Evolutionary conservation across 257 asterid species (phyloP).

Genomic region (Eucommia ulmoides): DNA sequence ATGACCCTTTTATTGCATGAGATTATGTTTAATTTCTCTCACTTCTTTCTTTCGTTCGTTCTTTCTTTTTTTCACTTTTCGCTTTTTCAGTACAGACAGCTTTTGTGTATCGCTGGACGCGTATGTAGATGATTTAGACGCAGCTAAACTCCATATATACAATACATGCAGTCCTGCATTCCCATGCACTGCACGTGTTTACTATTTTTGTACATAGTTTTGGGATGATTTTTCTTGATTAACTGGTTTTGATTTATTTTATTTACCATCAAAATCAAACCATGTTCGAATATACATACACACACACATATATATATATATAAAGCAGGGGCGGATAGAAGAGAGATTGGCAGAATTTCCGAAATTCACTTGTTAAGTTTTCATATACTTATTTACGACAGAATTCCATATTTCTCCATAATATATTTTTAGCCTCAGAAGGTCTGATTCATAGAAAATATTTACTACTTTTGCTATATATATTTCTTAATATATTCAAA

Average conservation of each 20-base stretch:
- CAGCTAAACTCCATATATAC: neutral
- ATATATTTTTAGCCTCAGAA: too few relatives aligned
- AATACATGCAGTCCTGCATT: neutral
- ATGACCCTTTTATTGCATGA: neutral
- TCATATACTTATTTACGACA: neutral
- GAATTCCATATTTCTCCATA: too few relatives aligned
- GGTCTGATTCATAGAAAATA: neutral
- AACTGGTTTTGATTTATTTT: too few relatives aligned
- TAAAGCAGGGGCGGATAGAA: neutral
- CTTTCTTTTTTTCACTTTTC: neutral
- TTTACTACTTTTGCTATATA: too few relatives aligned
- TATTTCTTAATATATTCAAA: too few relatives aligned
- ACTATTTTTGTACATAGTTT: neutral
- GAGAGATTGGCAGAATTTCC: neutral
- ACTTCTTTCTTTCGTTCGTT: neutral
- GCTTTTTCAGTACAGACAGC: neutral
- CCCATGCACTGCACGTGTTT: neutral
- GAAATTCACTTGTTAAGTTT: neutral
- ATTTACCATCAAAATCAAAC: neutral
- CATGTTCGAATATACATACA: neutral
- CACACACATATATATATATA: neutral
- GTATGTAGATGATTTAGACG: neutral
- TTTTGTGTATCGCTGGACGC: neutral
- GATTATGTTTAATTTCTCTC: too few relatives aligned
- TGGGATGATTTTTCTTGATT: neutral